Base-by-base conservation (phyloP, 768 basidiomycete genomes). In the Gyrodon lividus region DNA sequence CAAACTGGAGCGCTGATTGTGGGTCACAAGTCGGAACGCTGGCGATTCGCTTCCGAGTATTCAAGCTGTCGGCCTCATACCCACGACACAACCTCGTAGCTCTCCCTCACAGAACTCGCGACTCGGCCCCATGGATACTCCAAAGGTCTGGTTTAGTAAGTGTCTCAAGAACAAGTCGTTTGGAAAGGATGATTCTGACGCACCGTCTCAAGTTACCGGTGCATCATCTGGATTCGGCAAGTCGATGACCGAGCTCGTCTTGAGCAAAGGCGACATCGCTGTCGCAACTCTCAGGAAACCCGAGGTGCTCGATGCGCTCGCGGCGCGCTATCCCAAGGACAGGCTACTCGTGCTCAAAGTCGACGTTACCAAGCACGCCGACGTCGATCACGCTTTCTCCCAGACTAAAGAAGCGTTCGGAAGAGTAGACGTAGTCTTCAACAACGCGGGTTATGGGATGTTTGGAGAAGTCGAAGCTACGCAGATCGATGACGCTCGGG, bases 211-310 rank as follows among this genome's bases (percentile, higher is more conserved):
- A 74, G 77, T 75, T 22, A 75, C 71, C 8, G 74, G 75, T 5
- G 57, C 73, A n/a, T 72, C 69, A 0, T 62, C 72, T 6, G 74
- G 76, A 8, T 65, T 77, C 39, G 76, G 75, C 10, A 67, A 60
- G 23, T 37, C 52, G 14, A 56, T 72, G 46, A 59, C 64, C 2
- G 68, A 74, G 50, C 48, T 33, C 16, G 63, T 64, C 37, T 65
- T 78, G 37, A 48, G 42, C 10, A 55, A 59, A 5, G 75, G 75
- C 19, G 72, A 74, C 43, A 69, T 59, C 13, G 74, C 59, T 34
- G 67, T 76, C 41, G 76, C 78, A 5, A 76, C 77, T 17, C 62
- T 74, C 37, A 71, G 77, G 40, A 71, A 62, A 31, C 74, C 76
- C 2, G 67, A 58, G 17, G 33, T 46, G 6, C 62, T 63, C 31